Conservation (phyloP, 1,284 basidiomycete species). For the Peniophora sp. region DNA sequence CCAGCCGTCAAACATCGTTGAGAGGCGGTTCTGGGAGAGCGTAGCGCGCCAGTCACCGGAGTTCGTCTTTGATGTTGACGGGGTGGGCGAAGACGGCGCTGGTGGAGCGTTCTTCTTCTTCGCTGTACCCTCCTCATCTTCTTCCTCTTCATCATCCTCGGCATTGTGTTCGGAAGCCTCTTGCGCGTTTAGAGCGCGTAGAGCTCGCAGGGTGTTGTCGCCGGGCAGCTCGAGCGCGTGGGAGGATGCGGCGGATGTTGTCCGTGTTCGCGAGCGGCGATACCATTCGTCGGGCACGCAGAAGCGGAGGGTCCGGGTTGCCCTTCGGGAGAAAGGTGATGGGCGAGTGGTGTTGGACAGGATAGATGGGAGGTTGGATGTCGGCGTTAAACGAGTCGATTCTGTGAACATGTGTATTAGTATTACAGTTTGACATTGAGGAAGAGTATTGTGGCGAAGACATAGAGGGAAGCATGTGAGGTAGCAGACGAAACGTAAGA, state of each 20-base stretch:
- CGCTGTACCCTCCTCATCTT: slow-evolving; percentile 52
- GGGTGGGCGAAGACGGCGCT: slow-evolving; percentile 13
- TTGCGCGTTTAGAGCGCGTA: slow-evolving; percentile 40
- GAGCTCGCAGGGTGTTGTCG: slow-evolving; percentile 27
- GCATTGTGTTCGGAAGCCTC: slow-evolving; percentile 41
- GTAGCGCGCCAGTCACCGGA: slow-evolving; percentile 37
- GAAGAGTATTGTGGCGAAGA: too few species aligned
- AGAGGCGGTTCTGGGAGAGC: slow-evolving; percentile 51
- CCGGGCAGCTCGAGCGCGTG: slow-evolving; percentile 45
- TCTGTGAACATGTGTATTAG: slow-evolving; percentile 20
- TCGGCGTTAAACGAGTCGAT: slow-evolving; percentile 30
- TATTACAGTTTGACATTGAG: too few species aligned
- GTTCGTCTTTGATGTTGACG: slow-evolving; percentile 13
- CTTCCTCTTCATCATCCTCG: slow-evolving; percentile 42
- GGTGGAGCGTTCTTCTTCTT: slow-evolving; percentile 33
- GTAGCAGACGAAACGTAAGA: too few species aligned
- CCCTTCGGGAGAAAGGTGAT: slow-evolving; percentile 31
- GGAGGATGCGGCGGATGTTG: slow-evolving; percentile 31
- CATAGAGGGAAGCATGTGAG: too few species aligned
- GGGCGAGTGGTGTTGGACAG: slow-evolving; percentile 26
- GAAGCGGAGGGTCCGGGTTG: slow-evolving; percentile 42
- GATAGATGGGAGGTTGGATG: slow-evolving; percentile 30
- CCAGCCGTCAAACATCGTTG: slow-evolving; percentile 60
- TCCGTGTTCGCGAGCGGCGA: slow-evolving; percentile 54
- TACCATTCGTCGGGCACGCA: slow-evolving; percentile 78